phyloP scores from a whole-genome alignment of 345 rosid genomes.

The Populus davidiana region DNA sequence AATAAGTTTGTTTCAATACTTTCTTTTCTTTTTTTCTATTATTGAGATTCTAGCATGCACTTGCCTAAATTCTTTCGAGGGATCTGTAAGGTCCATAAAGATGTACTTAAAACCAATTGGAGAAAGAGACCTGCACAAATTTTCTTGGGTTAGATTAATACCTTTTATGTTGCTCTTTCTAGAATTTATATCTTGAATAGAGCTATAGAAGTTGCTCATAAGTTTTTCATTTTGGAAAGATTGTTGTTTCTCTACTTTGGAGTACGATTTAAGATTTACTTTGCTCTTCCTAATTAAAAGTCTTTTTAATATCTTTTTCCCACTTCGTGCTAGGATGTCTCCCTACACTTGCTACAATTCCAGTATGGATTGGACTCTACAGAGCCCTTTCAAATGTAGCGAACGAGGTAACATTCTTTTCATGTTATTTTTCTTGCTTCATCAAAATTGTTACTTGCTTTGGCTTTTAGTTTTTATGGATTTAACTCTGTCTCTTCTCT shows the following conservation, averaged over 20 bases:
- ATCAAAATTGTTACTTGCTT: background rate
- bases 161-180: background rate
- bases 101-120: background rate
- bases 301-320: background rate
- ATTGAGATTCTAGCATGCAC: background rate
- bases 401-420: slow-evolving; percentile 54
- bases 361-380: slow-evolving; percentile 95
- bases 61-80: background rate
- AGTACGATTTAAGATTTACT: background rate
- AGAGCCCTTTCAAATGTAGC: slow-evolving; percentile 99
- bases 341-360: slow-evolving; percentile 96
- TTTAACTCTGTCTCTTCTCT: slow-evolving; percentile 9
- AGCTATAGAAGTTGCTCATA: background rate
- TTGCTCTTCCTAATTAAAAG: background rate
- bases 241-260: background rate
- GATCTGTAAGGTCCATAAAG: background rate
- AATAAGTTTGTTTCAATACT: background rate
- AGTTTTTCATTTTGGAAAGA: background rate
- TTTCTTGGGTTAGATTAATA: background rate
- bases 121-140: background rate
- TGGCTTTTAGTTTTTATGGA: slow-evolving; percentile 8
- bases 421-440: background rate
- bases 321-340: slow-evolving; percentile 58
- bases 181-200: background rate
- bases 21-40: background rate